Base-by-base conservation (phyloP, 2,329 filamentous ascomycete species). In the Botrytis sinoallii region DNA sequence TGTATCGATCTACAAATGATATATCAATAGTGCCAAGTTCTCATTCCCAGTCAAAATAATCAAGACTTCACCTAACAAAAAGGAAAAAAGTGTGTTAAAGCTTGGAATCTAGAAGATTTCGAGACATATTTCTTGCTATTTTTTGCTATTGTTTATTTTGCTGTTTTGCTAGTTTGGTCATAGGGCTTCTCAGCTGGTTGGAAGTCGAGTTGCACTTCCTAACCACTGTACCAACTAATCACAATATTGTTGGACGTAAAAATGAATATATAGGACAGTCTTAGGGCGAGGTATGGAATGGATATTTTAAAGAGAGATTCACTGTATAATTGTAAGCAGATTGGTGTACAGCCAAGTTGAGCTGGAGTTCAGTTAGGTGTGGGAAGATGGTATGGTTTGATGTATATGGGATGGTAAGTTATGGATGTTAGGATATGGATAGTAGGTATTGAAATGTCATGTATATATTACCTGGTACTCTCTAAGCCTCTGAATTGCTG, bases 321-420 rank as follows among this genome's bases (percentile, higher is more conserved):
- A 35, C 4, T 22, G 3, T 59, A 9, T 18, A 1, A 4, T 46
- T 12, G 48, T 1, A 0, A 3, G 25, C 3, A n/a, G 10, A n/a
- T 52, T 14, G 25, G 10, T 18, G 14, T 32, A 29, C n/a, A 8
- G 52, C 52, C 52, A 3, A 57, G 14, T 18, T 29, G 14, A 14
- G 14, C 2, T 55, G 12, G 52, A 29, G 14, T 18, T 57, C 6
- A 18, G n/a, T 4, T 18, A 8, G 6, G 6, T 29, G n/a, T 32
- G n/a, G 14, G 14, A 29, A 29, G n/a, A 18, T 18, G n/a, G 5
- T 32, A 32, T 29, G 14, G 6, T 18, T 32, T 8, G 52, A 9
- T 57, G 9, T 57, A 32, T 4, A 29, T 18, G n/a, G n/a, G 52
- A 57, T 57, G n/a, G 18, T 57, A 18, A 57, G 52, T 29, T 18